phyloP scores from a whole-genome alignment of 2,329 filamentous ascomycete species.

The Colletotrichum sp. region DNA sequence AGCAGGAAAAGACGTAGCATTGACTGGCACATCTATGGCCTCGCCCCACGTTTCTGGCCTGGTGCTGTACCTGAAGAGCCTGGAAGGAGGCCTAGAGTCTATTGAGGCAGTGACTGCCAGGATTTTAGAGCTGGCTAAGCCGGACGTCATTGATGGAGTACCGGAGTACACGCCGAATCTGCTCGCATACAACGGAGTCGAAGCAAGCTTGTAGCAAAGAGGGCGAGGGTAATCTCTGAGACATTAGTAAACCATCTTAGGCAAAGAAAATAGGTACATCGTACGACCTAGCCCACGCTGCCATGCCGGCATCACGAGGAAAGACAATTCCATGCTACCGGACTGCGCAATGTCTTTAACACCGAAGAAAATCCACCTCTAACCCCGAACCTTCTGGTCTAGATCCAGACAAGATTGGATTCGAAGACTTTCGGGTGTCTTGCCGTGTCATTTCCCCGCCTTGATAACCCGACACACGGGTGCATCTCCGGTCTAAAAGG shows the following conservation, averaged over 20 bases:
- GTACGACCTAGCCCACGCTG: background rate
- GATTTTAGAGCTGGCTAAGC: constrained; percentile 45
- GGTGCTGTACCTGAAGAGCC: constrained; percentile 54
- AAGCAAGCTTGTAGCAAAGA: background rate
- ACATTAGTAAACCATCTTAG: background rate
- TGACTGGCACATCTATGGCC: constrained; percentile 65
- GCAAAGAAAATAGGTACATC: background rate
- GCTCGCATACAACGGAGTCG: constrained; percentile 51
- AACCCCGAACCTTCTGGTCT: background rate
- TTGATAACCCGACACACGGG: background rate
- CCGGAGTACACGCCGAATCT: constrained; percentile 45
- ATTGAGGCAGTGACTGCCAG: constrained; percentile 45
- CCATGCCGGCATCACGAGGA: background rate
- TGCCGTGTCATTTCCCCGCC: background rate
- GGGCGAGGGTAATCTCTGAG: background rate
- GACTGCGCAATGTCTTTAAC: background rate
- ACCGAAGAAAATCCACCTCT: background rate
- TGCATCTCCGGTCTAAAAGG: background rate
- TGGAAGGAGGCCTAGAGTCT: constrained; percentile 38
- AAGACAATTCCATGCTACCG: background rate
- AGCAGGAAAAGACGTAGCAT: constrained; percentile 38
- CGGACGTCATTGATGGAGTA: constrained; percentile 37
- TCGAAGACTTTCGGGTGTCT: background rate
- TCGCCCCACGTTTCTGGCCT: constrained; percentile 65
- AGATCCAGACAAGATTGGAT: background rate